Percentiles rank a stretch among this genome's conserved stretches.
Evolutionary conservation across 495 filamentous ascomycete species (phyloP).

Genomic region (Cercophora samala): DNA sequence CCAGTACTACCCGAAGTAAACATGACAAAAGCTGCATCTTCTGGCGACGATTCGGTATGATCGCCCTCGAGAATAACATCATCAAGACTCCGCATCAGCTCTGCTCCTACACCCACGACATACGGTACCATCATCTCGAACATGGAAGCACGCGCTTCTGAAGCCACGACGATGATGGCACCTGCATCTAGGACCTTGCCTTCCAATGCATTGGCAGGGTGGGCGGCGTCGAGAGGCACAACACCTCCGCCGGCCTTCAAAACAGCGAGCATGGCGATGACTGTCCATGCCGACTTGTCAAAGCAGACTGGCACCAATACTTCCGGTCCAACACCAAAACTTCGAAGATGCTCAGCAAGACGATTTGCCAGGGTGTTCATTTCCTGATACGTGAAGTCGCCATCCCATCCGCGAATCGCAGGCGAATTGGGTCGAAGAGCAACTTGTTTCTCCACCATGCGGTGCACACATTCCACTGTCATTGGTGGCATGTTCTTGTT

Average conservation of each 20-base stretch:
- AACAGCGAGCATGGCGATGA: constrained; percentile 54
- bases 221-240: constrained; percentile 54
- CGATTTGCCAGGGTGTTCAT: constrained; percentile 36
- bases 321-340: constrained; percentile 43
- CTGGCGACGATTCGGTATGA: constrained; percentile 2
- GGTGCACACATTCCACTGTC: constrained; percentile 20
- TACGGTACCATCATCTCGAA: constrained; percentile 25
- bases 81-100: neutral
- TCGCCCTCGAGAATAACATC: neutral
- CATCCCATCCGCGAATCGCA: constrained; percentile 40
- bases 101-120: constrained; percentile 17
- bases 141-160: constrained; percentile 17
- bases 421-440: constrained; percentile 28
- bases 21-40: constrained; percentile 50
- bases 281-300: constrained; percentile 54
- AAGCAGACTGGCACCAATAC: constrained; percentile 54
- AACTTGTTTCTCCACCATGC: constrained; percentile 24
- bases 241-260: constrained; percentile 59
- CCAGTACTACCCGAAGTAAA: constrained; percentile 27
- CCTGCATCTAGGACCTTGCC: constrained; percentile 25
- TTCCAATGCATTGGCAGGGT: constrained; percentile 49
- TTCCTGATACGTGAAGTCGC: constrained; percentile 57
- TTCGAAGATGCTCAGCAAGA: constrained; percentile 44
- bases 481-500: constrained; percentile 25
- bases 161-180: constrained; percentile 35